A percentile compares a stretch with the other conserved stretches of the same genome.
phyloP scores from a whole-genome alignment of 2,329 filamentous ascomycete species.

The Sarocladium kiliense region DNA sequence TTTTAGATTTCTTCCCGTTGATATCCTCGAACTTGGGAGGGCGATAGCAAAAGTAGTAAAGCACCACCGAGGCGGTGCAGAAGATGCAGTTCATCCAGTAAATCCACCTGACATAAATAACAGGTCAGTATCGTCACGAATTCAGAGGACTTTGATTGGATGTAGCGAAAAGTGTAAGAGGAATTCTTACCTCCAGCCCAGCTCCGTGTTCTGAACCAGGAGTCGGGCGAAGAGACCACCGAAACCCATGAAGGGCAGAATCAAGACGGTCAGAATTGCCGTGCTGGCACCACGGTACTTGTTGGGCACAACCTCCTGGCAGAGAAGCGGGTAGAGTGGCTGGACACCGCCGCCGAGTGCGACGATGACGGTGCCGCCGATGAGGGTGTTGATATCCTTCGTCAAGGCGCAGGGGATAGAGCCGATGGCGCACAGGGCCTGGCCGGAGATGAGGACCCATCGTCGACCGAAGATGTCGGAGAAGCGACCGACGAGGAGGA shows the following conservation, averaged over 20 bases:
- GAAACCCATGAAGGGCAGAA: background rate
- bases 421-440: background rate
- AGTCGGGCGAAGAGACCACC: background rate
- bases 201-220: background rate
- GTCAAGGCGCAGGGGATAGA: background rate
- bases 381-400: background rate
- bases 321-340: background rate
- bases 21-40: conserved; percentile 1
- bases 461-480: background rate
- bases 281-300: background rate
- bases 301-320: background rate
- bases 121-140: background rate
- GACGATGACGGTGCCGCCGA: background rate
- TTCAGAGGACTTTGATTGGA: no score
- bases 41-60: background rate
- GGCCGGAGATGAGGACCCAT: background rate
- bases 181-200: background rate
- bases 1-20: background rate
- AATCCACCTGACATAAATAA: background rate
- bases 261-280: background rate
- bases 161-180: no score
- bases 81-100: conserved; percentile 1
- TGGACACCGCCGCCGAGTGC: background rate
- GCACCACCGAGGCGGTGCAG: background rate
- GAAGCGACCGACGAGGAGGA: background rate